Evolutionary conservation across 805 yeast species (phyloP).

Genomic region (Cyberlindnera mississippiensis): DNA sequence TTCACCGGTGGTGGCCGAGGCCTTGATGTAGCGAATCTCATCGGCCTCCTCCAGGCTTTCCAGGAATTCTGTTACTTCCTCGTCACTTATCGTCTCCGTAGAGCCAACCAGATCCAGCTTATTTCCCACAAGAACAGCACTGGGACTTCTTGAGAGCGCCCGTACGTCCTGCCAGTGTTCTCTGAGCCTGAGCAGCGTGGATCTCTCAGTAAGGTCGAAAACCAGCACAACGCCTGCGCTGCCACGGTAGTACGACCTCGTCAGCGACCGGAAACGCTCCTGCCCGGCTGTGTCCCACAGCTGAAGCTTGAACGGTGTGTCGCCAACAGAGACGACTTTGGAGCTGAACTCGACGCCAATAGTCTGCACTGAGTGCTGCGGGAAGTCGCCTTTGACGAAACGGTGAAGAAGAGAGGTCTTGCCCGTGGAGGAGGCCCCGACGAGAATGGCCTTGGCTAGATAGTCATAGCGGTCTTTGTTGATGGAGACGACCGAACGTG

Average conservation of each 20-base stretch:
- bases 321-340: slow-evolving; percentile 15
- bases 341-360: slow-evolving; percentile 40
- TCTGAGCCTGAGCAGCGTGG: slow-evolving; percentile 27
- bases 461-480: slow-evolving; percentile 29
- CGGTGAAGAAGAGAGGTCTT: slow-evolving; percentile 40
- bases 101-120: slow-evolving; percentile 27
- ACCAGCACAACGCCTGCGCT: slow-evolving; percentile 36
- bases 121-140: slow-evolving; percentile 34
- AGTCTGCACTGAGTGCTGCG: slow-evolving; percentile 29
- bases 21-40: slow-evolving; percentile 26
- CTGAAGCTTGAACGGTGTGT: slow-evolving; percentile 26
- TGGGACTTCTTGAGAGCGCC: slow-evolving; percentile 28
- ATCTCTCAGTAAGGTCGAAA: slow-evolving; percentile 29
- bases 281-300: slow-evolving; percentile 38
- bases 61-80: slow-evolving; percentile 33
- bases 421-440: slow-evolving; percentile 42
- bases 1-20: slow-evolving; percentile 40
- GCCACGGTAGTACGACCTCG: slow-evolving; percentile 36
- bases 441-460: slow-evolving; percentile 37
- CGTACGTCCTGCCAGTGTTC: slow-evolving; percentile 31
- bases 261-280: slow-evolving; percentile 35
- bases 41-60: slow-evolving; percentile 29
- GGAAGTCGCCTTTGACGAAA: slow-evolving; percentile 28
- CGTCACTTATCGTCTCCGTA: slow-evolving; percentile 30
- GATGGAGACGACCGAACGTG: slow-evolving; percentile 1